A percentile compares a stretch with the other conserved stretches of the same genome.
Evolutionary conservation across 2,329 filamentous ascomycete species (phyloP).

Genomic region (Fusarium tupiense): DNA sequence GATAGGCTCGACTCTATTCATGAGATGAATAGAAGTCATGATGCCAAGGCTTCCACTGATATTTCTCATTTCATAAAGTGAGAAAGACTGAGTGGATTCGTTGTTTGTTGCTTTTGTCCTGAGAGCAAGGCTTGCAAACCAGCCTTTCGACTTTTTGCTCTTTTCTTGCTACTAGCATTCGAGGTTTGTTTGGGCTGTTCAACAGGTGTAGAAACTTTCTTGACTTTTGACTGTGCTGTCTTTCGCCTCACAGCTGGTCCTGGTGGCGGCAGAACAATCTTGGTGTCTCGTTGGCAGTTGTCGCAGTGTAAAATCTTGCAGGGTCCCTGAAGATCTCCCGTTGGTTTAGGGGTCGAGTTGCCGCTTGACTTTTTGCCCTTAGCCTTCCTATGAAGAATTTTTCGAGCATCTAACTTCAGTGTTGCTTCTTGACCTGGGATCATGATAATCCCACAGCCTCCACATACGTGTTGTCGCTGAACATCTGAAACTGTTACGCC

Average conservation of each 20-base stretch:
- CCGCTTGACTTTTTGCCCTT: constrained; percentile 8
- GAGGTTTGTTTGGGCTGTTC: constrained; percentile 51
- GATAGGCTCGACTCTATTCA: not conserved
- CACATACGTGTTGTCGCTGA: constrained; percentile 66
- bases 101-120: constrained; percentile 57
- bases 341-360: not conserved
- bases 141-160: constrained; percentile 71
- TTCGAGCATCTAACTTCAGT: constrained; percentile 51
- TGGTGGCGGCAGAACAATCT: constrained; percentile 53
- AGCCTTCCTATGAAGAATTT: constrained; percentile 2
- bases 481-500: constrained; percentile 56
- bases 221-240: constrained; percentile 27
- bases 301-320: constrained; percentile 57
- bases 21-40: not conserved
- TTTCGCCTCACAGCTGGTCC: constrained; percentile 41
- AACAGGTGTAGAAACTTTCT: constrained; percentile 20
- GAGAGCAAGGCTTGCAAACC: constrained; percentile 72
- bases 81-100: constrained; percentile 60
- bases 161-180: constrained; percentile 71
- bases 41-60: not conserved
- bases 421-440: constrained; percentile 59
- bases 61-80: constrained; percentile 59
- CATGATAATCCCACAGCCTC: constrained; percentile 69
- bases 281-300: constrained; percentile 56
- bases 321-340: constrained; percentile 35